Base-by-base conservation (phyloP, 1,284 basidiomycete species). In the Dichomitus squalens region DNA sequence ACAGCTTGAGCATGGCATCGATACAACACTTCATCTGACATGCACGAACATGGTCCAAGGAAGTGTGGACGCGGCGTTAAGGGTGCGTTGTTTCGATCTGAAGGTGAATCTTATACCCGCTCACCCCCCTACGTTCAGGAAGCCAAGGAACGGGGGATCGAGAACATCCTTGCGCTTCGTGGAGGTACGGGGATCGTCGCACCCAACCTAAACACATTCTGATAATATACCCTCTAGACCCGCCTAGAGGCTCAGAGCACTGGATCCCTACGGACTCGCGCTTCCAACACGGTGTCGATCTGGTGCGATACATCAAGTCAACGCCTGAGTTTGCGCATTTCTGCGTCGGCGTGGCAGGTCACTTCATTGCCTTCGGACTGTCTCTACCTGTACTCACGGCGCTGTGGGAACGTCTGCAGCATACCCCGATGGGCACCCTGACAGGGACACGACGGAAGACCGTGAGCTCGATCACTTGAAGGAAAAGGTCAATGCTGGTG, bases 1-100 rank as follows among this genome's bases (percentile, higher is more conserved):
- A 53, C 84, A 92, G 71, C 74, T 78, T 7, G 87, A 92, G 52
- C 85, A 90, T 71, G 83, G 82, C 3, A 75, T 93, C 46, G 91
- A 95, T 69, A 93, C 94, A 0, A 85, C 98, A 59, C 77, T 99
- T 67, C 97, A 99, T 79, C 73, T 99, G 64, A 99, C 97, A 16
- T 99, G 97, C 77, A 99, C 97, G 20, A 99, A 99, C 73, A 96
- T 97, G 92, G 83, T 89, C 63, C 84, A 90, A 61, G 93, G 91
- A 21, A 87, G 88, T 75, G 86, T 99, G 6, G 94, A 98, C 71
- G 81, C 88, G 40, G 90, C 90, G 20, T 75, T 99, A 46, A 82
- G 84, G 75, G 95, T 96, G 70, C 55, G 76, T 71, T 1, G 21
- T 7, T 18, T 7, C 46, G n/a, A 27, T 9, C 21, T 36, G 48